Percentiles rank a stretch among this genome's conserved stretches.
These are phyloP conservation scores for Pyrus pyrifolia DNA, from an alignment of 306 rosid species.

Conservation along the genomic window DNA sequence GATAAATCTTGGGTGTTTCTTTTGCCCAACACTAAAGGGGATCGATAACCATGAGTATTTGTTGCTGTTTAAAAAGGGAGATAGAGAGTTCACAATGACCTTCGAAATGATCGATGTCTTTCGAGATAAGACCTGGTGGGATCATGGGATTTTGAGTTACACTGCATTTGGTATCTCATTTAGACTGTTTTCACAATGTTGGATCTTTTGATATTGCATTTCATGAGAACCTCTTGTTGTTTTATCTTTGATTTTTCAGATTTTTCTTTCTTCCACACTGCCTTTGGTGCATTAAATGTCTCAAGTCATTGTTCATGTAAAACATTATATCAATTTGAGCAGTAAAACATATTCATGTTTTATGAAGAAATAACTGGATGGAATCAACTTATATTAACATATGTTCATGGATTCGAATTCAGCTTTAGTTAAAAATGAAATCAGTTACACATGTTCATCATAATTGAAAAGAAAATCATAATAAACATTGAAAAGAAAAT, in stretches of 20 bases:
- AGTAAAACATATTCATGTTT: background rate
- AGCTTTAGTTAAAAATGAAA: too few species aligned
- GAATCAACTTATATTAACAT: too few species aligned
- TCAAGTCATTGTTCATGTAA: conserved; percentile 8
- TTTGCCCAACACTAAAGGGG: background rate
- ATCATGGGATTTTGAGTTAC: background rate
- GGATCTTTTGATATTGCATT: background rate
- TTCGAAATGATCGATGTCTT: background rate
- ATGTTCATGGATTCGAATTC: too few species aligned
- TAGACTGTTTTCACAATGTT: background rate
- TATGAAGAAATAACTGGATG: too few species aligned
- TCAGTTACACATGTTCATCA: too few species aligned
- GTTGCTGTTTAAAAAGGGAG: background rate
- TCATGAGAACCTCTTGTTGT: background rate
- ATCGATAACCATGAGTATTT: background rate
- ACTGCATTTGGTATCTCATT: background rate
- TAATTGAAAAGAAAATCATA: too few species aligned
- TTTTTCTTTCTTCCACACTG: background rate
- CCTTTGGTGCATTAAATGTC: background rate
- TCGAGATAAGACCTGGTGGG: background rate
- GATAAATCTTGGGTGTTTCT: background rate
- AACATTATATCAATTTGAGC: background rate
- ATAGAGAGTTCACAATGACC: background rate
- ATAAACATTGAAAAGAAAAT: too few species aligned
- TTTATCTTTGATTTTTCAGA: background rate